Percentiles rank a stretch among this genome's conserved stretches.
phyloP scores from a whole-genome alignment of 1,284 basidiomycete genomes.

The Rugosomyces carneus region DNA sequence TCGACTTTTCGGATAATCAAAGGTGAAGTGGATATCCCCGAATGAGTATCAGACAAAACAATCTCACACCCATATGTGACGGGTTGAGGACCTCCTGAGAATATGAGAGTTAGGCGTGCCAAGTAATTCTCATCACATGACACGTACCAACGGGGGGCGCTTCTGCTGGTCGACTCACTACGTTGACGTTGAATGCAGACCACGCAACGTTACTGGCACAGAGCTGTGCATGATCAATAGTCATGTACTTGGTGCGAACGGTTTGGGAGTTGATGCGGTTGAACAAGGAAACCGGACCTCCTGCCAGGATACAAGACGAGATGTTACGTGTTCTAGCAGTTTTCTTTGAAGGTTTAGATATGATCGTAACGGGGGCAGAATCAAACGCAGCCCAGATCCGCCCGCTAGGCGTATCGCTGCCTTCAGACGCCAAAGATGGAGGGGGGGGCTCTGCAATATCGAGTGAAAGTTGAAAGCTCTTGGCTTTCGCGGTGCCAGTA shows the following conservation, averaged over 20 bases:
- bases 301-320: constrained; percentile 84
- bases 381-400: constrained; percentile 88
- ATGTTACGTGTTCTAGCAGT: constrained; percentile 94
- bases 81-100: constrained; percentile 62
- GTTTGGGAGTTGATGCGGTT: constrained; percentile 97
- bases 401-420: constrained; percentile 45
- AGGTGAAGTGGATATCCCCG: constrained; percentile 81
- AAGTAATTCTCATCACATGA: constrained; percentile 44
- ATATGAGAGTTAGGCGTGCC: constrained; percentile 31
- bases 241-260: constrained; percentile 95
- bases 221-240: constrained; percentile 77
- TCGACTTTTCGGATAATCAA: constrained; percentile 90
- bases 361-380: constrained; percentile 88
- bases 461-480: constrained; percentile 82
- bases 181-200: constrained; percentile 92
- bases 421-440: constrained; percentile 42
- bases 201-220: constrained; percentile 84
- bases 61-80: constrained; percentile 92
- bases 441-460: constrained; percentile 70
- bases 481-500: constrained; percentile 82
- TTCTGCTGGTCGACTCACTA: constrained; percentile 61
- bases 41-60: constrained; percentile 76
- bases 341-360: constrained; percentile 97
- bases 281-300: constrained; percentile 90
- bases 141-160: constrained; percentile 52